phyloP scores from a whole-genome alignment of 2,329 filamentous ascomycete species.

The Pyricularia sp. region DNA sequence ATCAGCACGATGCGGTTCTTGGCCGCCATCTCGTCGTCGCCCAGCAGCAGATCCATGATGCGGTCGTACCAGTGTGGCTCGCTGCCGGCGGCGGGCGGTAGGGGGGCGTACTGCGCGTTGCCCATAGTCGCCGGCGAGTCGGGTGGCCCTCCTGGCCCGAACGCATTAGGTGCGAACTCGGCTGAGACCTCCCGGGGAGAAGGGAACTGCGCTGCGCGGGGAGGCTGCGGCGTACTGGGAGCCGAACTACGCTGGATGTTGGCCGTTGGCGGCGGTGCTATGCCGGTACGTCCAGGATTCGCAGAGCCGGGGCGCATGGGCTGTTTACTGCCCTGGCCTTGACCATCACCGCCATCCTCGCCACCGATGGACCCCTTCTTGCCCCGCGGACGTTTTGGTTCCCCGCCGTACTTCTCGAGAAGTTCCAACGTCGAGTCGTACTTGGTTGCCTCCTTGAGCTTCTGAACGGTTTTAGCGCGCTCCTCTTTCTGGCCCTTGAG shows the following conservation, averaged over 20 bases:
- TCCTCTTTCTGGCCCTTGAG: constrained; percentile 67
- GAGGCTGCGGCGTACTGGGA: constrained; percentile 17
- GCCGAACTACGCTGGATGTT: constrained; percentile 37
- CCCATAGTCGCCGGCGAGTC: constrained; percentile 4
- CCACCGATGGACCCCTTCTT: constrained; percentile 8
- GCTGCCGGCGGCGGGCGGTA: constrained; percentile 10
- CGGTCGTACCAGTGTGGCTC: constrained; percentile 82
- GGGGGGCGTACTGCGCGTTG: constrained; percentile 14
- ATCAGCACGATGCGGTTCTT: constrained; percentile 87
- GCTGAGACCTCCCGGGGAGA: constrained; percentile 25
- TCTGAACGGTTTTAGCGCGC: constrained; percentile 77
- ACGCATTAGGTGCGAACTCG: constrained; percentile 67
- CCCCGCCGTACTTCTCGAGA: constrained; percentile 82
- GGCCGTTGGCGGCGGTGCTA: constrained; percentile 48
- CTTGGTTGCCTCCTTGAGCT: constrained; percentile 86
- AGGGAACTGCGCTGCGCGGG: background rate
- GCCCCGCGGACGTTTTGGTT: constrained; percentile 23
- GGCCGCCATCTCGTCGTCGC: constrained; percentile 84
- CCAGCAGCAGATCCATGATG: constrained; percentile 79
- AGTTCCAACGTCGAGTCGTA: constrained; percentile 91
- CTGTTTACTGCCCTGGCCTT: constrained; percentile 3
- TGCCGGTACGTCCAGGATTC: constrained; percentile 27
- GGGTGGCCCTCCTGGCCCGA: constrained; percentile 20
- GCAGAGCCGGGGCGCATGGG: constrained; percentile 5
- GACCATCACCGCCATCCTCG: constrained; percentile 7